Conservation (phyloP, 176 grass and related monocot genomes). For the Bolboschoenus planiculmis region DNA sequence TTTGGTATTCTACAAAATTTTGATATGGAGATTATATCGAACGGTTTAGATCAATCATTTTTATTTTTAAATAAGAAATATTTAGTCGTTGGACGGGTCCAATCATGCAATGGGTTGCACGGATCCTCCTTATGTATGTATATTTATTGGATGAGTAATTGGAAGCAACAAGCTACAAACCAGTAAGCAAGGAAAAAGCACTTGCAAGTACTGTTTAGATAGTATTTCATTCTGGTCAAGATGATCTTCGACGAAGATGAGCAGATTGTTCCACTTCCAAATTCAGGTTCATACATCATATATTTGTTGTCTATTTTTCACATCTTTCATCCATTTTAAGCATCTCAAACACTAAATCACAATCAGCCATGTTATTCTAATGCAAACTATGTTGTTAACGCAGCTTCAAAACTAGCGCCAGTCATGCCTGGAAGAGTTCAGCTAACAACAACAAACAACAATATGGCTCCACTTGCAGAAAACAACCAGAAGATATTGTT, state of each 20-base stretch:
- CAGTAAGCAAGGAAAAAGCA: too few species aligned
- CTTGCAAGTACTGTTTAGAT: background rate
- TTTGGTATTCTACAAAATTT: too few species aligned
- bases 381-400: too few species aligned
- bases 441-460: background rate
- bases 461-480: background rate
- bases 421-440: background rate
- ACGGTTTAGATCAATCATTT: too few species aligned
- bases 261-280: background rate
- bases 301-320: background rate
- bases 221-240: background rate
- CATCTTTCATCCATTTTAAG: background rate
- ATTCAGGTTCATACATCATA: background rate
- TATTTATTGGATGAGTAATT: background rate
- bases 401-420: background rate
- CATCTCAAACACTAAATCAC: background rate
- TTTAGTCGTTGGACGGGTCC: too few species aligned
- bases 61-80: too few species aligned
- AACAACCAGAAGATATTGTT: slow-evolving; percentile 20
- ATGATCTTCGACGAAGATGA: background rate
- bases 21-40: too few species aligned
- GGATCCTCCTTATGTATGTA: too few species aligned
- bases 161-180: background rate
- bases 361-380: background rate
- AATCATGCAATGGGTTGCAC: too few species aligned